Evolutionary conservation across 768 basidiomycete genomes (phyloP), one percentile per base, ranked within the genome.

Genomic region (Rhizopogon rudus): DNA sequence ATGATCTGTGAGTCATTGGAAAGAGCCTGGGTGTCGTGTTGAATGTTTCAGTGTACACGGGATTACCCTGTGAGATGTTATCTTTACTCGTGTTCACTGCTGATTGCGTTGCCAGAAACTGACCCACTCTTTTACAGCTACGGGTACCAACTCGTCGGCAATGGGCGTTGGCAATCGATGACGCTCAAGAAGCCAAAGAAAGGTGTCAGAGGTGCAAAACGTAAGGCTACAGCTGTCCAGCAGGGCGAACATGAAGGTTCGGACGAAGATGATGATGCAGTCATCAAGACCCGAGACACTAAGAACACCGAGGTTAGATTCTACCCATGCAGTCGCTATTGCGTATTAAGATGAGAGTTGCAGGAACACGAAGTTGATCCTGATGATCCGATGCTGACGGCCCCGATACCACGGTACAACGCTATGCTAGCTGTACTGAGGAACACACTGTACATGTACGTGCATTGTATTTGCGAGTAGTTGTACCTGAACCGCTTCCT

Each of bases 371-470:
- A 80, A 20, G 50, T 65, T 9, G 83, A 87, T 59, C 73, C 77
- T 0, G 81, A 89, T 52, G 90, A 92, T 63, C 87, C 90, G 0
- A 70, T 74, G 39, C 64, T 78, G 57, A 84, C 87, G 0, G 71
- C 73, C 1, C 94, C 93, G 0, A 73, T 86, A 16, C 77, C 84
- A 1, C 78, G 91, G 7, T 95, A 94, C 68, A 96, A 95, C 62
- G 80, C 91, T 4, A 94, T 96, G 92, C 75, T 94, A 6, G 84
- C 91, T 0, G 84, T 94, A 6, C 75, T 92, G 42, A 80, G 84
- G 20, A 95, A 93, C 66, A 92, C 88, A 0, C 73, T 96, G 1
- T 95, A 90, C 70, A 86, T 95, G 90, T 91, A 55, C 17, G 89
- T 72, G 22, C 55, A 40, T 42, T 2, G 9, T 49, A 28, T 14